Evolutionary conservation across 2,329 filamentous ascomycete genomes (phyloP).

Genomic region (Aspergillus felis): DNA sequence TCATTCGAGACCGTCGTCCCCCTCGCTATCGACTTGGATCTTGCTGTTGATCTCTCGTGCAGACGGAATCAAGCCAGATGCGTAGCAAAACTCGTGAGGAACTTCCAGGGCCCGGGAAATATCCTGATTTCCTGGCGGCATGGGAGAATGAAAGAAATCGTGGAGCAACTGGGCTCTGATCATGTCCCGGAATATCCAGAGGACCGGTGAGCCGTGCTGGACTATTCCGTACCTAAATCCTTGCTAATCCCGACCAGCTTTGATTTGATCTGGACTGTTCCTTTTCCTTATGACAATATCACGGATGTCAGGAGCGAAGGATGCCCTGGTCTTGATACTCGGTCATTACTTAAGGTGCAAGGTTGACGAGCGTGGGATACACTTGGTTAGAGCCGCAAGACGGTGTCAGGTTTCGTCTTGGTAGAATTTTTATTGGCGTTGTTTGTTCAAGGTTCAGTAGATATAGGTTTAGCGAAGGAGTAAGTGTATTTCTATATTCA

Average conservation of each 20-base stretch:
- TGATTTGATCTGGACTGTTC: slow-evolving; percentile 29
- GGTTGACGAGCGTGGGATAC: slow-evolving; percentile 5
- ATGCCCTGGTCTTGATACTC: slow-evolving; percentile 23
- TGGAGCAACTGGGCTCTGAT: slow-evolving; percentile 16
- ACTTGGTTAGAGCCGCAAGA: background rate
- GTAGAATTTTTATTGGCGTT: background rate
- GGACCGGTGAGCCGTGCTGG: slow-evolving; percentile 19
- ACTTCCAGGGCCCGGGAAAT: slow-evolving; percentile 22
- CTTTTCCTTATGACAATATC: slow-evolving; percentile 25
- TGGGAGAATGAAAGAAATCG: slow-evolving; percentile 20
- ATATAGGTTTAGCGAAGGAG: background rate
- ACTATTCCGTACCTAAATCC: background rate
- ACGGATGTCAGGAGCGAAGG: slow-evolving; percentile 22
- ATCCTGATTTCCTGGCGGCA: slow-evolving; percentile 30
- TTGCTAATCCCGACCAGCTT: slow-evolving; percentile 15
- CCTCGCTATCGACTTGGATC: slow-evolving; percentile 24
- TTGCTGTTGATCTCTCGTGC: slow-evolving; percentile 25
- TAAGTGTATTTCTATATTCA: background rate
- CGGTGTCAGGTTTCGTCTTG: background rate
- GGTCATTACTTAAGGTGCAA: slow-evolving; percentile 15
- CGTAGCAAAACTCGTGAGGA: slow-evolving; percentile 16
- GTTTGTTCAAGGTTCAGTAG: background rate
- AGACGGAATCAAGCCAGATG: slow-evolving; percentile 20
- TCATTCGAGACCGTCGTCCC: slow-evolving; percentile 23
- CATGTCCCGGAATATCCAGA: slow-evolving; percentile 22